Percentiles rank a stretch among this genome's conserved stretches.
These are phyloP conservation scores for Malus sieversii DNA, from an alignment of 306 rosid genomes.

Conservation along the genomic window DNA sequence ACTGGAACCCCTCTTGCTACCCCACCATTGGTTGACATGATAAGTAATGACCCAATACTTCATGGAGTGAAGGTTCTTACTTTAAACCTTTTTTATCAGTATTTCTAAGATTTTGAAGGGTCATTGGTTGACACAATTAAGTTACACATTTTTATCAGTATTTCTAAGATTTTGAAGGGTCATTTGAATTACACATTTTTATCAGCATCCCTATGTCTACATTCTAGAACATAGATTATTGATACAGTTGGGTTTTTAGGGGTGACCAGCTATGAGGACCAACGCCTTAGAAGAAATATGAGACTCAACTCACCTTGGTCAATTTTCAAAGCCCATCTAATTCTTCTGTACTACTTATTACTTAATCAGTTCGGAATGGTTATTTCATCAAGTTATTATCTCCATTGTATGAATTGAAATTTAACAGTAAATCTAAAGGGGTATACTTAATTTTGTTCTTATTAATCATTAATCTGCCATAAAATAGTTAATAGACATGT, in stretches of 20 bases:
- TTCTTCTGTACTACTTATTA: not conserved
- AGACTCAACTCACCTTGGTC: not conserved
- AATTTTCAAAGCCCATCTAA: not conserved
- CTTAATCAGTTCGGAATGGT: not conserved
- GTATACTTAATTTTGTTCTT: not conserved
- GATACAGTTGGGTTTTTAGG: not conserved
- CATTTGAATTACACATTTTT: not conserved
- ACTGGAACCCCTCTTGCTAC: conserved; percentile 75
- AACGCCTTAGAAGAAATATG: not conserved
- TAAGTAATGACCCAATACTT: conserved; percentile 86
- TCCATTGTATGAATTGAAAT: not conserved
- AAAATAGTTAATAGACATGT: not conserved
- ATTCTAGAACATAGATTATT: not conserved
- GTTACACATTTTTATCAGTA: not conserved
- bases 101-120: no score
- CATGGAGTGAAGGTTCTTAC: conserved; percentile 74
- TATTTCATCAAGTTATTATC: not conserved
- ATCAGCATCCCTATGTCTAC: not conserved
- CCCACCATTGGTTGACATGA: conserved; percentile 87
- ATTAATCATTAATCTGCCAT: not conserved
- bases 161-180: not conserved
- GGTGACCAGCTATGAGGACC: not conserved
- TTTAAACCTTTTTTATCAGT: not conserved
- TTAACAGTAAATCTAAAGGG: not conserved
- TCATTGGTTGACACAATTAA: no score